A percentile compares a stretch with the other conserved stretches of the same genome.
These are phyloP conservation scores for Echeveria elegans DNA, from an alignment of 164 flowering plant genomes.

Conservation along the genomic window DNA sequence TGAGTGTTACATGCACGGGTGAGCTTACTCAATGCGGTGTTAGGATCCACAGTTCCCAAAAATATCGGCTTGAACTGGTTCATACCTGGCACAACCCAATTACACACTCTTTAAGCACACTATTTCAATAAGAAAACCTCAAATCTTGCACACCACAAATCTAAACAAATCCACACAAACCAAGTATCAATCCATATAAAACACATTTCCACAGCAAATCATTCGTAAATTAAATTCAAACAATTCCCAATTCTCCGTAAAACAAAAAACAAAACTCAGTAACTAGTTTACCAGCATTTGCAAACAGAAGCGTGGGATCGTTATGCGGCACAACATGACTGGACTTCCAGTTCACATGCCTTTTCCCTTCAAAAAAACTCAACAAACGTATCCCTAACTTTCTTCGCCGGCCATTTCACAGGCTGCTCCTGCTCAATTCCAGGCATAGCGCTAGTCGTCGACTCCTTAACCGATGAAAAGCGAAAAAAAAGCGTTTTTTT, in stretches of 20 bases:
- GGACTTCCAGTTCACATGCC: constrained; percentile 63
- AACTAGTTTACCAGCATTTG: constrained; percentile 98
- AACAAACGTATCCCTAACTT: constrained; percentile 72
- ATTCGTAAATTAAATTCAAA: neutral
- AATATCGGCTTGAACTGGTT: constrained; percentile 96
- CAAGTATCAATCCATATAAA: too few relatives aligned
- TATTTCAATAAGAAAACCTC: neutral
- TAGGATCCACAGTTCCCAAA: constrained; percentile 82
- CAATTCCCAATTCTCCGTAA: neutral
- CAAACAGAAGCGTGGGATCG: constrained; percentile 92
- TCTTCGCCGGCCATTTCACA: constrained; percentile 67
- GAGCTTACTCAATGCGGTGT: constrained; percentile 63
- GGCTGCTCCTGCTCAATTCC: constrained; percentile 15
- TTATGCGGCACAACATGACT: constrained; percentile 86
- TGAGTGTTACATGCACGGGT: constrained; percentile 89
- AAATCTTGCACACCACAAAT: neutral
- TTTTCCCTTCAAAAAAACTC: constrained; percentile 52
- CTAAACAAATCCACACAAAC: too few relatives aligned
- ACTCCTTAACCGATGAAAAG: neutral
- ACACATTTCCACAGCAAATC: neutral
- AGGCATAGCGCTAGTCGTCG: too few relatives aligned
- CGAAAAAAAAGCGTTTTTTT: neutral
- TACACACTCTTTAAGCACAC: neutral
- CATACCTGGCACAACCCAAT: constrained; percentile 52
- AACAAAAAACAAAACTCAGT: too few relatives aligned